Evolutionary conservation across 169 alveolate genomes (phyloP).

Genomic region (Plasmodium malariae): DNA sequence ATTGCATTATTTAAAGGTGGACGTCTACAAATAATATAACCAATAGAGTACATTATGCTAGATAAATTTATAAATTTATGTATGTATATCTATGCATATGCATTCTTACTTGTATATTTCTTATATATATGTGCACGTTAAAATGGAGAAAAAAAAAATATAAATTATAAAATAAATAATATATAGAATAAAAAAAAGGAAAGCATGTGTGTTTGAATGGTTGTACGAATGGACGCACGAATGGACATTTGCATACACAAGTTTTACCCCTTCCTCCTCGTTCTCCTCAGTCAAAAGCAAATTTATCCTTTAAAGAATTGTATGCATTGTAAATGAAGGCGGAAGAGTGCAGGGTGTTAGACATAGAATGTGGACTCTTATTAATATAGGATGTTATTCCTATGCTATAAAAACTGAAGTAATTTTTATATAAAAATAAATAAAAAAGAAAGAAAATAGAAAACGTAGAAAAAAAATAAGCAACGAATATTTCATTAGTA

Average conservation of each 20-base stretch:
- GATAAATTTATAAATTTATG: too few species aligned
- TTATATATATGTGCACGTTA: not conserved
- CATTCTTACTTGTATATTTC: too few species aligned
- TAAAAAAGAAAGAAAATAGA: constrained; percentile 73
- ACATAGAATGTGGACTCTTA: not conserved
- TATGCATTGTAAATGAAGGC: not conserved
- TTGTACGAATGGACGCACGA: not conserved
- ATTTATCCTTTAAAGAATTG: constrained; percentile 30
- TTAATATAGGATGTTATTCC: constrained; percentile 64
- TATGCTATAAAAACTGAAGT: constrained; percentile 72
- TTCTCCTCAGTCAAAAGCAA: constrained; percentile 32
- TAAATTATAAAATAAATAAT: not conserved
- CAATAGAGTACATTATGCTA: too few species aligned
- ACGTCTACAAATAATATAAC: not conserved
- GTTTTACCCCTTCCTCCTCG: not conserved
- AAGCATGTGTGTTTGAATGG: not conserved
- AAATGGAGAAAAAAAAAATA: constrained; percentile 14
- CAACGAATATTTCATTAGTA: constrained; percentile 76
- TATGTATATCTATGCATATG: not conserved
- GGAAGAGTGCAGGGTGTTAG: constrained; percentile 22
- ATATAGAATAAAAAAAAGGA: not conserved
- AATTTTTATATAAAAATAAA: constrained; percentile 68
- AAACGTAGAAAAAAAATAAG: constrained; percentile 77
- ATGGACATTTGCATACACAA: not conserved
- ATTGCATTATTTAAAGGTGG: not conserved